Conservation (phyloP, 495 filamentous ascomycete genomes). For the Monascus purpureus region DNA sequence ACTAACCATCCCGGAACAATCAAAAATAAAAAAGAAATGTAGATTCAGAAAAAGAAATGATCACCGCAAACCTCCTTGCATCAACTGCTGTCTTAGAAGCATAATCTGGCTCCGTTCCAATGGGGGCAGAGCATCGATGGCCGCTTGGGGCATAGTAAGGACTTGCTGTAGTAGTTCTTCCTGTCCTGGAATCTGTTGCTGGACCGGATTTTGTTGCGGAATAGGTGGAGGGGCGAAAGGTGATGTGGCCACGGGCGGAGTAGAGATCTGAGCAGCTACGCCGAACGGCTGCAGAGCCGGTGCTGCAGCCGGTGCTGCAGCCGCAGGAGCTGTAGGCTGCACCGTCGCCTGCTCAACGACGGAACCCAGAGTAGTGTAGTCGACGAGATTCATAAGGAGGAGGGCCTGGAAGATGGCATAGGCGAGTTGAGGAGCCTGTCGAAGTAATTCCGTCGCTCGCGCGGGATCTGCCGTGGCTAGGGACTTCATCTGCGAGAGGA, state of each 20-base stretch:
- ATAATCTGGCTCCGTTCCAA: conserved; percentile 64
- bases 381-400: conserved; percentile 84
- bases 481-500: conserved; percentile 86
- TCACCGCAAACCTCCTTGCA: conserved; percentile 31
- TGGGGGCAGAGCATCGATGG: conserved; percentile 62
- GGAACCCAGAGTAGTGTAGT: conserved; percentile 41
- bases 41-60: too few relatives aligned
- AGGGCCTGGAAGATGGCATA: conserved; percentile 95
- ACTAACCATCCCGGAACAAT: neutral
- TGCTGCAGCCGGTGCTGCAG: conserved; percentile 17
- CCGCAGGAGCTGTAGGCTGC: conserved; percentile 15
- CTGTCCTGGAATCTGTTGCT: conserved; percentile 34
- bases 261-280: conserved; percentile 32
- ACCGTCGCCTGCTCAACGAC: conserved; percentile 43
- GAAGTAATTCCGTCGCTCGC: conserved; percentile 75
- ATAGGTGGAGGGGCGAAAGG: conserved; percentile 37
- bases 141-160: conserved; percentile 56
- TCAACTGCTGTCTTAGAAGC: conserved; percentile 44
- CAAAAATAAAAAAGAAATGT: neutral
- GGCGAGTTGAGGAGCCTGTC: conserved; percentile 80
- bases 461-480: conserved; percentile 66
- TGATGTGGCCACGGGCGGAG: conserved; percentile 43
- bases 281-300: conserved; percentile 21
- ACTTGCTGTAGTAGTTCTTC: conserved; percentile 63
- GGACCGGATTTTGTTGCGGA: conserved; percentile 27